phyloP scores from a whole-genome alignment of 1,284 basidiomycete species.

The Trametes versicolor region DNA sequence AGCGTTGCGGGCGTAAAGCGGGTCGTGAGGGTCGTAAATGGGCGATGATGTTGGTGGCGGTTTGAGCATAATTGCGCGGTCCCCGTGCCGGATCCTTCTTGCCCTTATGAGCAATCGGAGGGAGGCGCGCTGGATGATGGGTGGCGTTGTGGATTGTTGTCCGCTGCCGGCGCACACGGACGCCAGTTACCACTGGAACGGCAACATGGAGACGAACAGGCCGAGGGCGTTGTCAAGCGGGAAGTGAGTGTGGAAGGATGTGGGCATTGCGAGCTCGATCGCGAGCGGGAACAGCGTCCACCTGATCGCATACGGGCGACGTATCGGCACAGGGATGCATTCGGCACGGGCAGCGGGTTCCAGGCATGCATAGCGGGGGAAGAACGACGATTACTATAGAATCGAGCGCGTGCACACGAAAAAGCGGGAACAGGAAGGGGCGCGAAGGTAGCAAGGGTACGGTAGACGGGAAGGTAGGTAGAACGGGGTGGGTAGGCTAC shows the following conservation, averaged over 20 bases:
- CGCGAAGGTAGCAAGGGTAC: background rate
- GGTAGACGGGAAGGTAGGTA: constrained; percentile 16
- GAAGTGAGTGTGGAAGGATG: background rate
- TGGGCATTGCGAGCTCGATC: constrained; percentile 7
- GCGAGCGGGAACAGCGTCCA: constrained; percentile 23
- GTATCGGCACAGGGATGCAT: background rate
- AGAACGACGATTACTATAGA: constrained; percentile 27
- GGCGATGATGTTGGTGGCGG: background rate
- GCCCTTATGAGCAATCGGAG: background rate
- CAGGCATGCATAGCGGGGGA: constrained; percentile 7
- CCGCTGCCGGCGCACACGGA: background rate
- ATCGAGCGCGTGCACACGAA: constrained; percentile 22
- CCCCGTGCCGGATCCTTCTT: background rate
- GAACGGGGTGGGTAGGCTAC: constrained; percentile 18
- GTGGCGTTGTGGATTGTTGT: background rate
- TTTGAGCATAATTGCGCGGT: background rate
- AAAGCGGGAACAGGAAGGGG: constrained; percentile 3
- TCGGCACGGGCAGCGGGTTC: constrained; percentile 6
- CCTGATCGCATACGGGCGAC: constrained; percentile 9
- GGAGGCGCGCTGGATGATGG: background rate
- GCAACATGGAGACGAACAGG: constrained; percentile 18
- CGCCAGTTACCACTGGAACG: constrained; percentile 10
- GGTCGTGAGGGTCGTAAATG: background rate
- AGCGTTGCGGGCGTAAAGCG: background rate
- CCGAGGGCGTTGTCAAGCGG: constrained; percentile 11